Conservation (phyloP, 2,329 filamentous ascomycete species). For the Verticillium zaregamsianum region DNA sequence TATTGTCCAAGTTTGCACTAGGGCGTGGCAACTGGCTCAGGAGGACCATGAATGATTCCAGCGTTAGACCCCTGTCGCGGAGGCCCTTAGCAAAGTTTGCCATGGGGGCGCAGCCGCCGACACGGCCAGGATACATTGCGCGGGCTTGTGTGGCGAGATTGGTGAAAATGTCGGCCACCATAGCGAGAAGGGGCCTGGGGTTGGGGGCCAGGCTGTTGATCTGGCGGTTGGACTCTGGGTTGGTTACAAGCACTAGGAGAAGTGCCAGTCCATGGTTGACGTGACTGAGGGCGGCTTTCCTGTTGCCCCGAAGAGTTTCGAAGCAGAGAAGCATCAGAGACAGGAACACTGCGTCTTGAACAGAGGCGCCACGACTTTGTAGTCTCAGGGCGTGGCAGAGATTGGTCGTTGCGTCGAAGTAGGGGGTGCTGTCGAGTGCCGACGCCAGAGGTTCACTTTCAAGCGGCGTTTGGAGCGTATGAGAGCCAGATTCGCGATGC, state of each 20-base stretch:
- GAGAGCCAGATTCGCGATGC: constrained; percentile 11
- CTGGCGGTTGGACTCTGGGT: constrained; percentile 10
- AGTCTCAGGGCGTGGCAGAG: constrained; percentile 29
- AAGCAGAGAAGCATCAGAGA: constrained; percentile 26
- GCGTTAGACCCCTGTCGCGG: constrained; percentile 14
- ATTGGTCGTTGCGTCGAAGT: constrained; percentile 27
- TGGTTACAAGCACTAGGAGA: constrained; percentile 24
- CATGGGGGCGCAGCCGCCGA: constrained; percentile 16
- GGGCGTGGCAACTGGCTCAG: constrained; percentile 16
- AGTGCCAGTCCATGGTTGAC: constrained; percentile 30
- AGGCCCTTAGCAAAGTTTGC: constrained; percentile 18
- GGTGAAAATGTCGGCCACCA: constrained; percentile 18
- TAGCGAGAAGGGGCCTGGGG: constrained; percentile 17
- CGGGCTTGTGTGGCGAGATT: constrained; percentile 17
- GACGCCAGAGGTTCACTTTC: not conserved
- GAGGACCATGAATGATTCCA: constrained; percentile 21
- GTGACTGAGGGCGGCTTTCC: constrained; percentile 26
- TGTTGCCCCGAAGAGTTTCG: constrained; percentile 23
- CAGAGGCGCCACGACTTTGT: constrained; percentile 18
- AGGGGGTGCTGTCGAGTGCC: constrained; percentile 16
- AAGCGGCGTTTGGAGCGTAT: constrained; percentile 8
- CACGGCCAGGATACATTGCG: constrained; percentile 15
- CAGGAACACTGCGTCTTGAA: constrained; percentile 24
- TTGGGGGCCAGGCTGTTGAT: constrained; percentile 16
- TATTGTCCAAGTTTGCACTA: constrained; percentile 2